Conservation (phyloP, 805 yeast species). For the Metschnikowia corniflorae region DNA sequence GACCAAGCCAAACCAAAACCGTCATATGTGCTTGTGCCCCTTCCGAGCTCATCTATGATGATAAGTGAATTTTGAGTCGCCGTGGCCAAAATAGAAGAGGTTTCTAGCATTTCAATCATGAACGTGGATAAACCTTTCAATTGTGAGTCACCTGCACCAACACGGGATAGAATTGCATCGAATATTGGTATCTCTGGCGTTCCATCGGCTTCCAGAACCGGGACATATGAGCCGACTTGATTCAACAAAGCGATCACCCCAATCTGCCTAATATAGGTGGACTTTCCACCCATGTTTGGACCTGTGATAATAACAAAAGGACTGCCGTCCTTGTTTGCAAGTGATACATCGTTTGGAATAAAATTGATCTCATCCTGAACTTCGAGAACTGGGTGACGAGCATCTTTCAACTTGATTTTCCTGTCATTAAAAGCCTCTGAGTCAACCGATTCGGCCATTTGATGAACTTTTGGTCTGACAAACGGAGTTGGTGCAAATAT, state of each 20-base stretch:
- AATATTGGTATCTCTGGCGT: conserved; percentile 75
- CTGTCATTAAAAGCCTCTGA: conserved; percentile 34
- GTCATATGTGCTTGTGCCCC: conserved; percentile 87
- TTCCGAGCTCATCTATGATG: conserved; percentile 91
- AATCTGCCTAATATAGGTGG: conserved; percentile 85
- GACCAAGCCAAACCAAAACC: conserved; percentile 99
- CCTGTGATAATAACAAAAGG: conserved; percentile 89
- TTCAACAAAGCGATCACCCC: conserved; percentile 86
- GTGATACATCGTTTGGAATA: conserved; percentile 82
- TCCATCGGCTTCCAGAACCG: conserved; percentile 48
- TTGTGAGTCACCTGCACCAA: conserved; percentile 99
- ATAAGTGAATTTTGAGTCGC: conserved; percentile 78
- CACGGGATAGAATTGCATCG: conserved; percentile 91
- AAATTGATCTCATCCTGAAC: conserved; percentile 87
- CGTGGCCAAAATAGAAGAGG: conserved; percentile 78
- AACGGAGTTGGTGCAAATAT: conserved; percentile 77
- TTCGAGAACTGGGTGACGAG: conserved; percentile 94
- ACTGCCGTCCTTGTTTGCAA: conserved; percentile 44
- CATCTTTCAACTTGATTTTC: conserved; percentile 55
- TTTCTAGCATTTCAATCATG: conserved; percentile 95
- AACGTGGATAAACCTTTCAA: conserved; percentile 95
- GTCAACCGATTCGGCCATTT: conserved; percentile 35
- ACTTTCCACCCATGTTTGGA: conserved; percentile 97
- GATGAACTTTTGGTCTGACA: conserved; percentile 66
- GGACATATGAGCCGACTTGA: conserved; percentile 87